phyloP scores from a whole-genome alignment of 208 protist genomes.

The Phytomonas francai region DNA sequence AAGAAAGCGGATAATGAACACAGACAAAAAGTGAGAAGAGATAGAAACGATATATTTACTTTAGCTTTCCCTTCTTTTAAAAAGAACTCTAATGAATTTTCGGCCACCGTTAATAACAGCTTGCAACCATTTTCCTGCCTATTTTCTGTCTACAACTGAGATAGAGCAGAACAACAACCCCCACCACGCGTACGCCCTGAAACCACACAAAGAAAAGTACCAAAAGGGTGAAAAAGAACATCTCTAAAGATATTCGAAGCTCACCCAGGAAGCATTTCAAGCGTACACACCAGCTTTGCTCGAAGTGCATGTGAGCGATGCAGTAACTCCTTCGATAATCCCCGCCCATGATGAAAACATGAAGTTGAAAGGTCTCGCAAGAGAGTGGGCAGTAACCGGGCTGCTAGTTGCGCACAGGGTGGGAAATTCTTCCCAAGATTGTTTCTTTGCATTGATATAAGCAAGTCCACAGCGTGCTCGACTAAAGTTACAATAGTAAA shows the following conservation, averaged over 20 bases:
- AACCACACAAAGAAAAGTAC: background rate
- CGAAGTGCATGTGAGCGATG: slow-evolving; percentile 22
- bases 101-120: background rate
- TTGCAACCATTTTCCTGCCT: background rate
- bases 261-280: slow-evolving; percentile 21
- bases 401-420: slow-evolving; percentile 1
- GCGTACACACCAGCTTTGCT: slow-evolving; percentile 37
- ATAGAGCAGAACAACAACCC: slow-evolving; percentile 1
- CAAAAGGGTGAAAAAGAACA: background rate
- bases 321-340: slow-evolving; percentile 7
- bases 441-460: slow-evolving; percentile 19
- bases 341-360: slow-evolving; percentile 16
- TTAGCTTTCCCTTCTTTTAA: background rate
- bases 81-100: background rate
- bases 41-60: slow-evolving; percentile 3
- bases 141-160: background rate
- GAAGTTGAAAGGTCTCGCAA: slow-evolving; percentile 39
- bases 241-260: background rate
- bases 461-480: slow-evolving; percentile 29
- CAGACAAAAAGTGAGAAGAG: background rate
- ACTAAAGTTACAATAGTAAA: slow-evolving; percentile 35
- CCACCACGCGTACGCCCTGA: background rate
- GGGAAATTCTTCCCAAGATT: background rate
- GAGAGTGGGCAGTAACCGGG: slow-evolving; percentile 37
- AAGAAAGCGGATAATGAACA: slow-evolving; percentile 2